Conservation (phyloP, 352 stramenopile species). For the Phytophthora constricta region DNA sequence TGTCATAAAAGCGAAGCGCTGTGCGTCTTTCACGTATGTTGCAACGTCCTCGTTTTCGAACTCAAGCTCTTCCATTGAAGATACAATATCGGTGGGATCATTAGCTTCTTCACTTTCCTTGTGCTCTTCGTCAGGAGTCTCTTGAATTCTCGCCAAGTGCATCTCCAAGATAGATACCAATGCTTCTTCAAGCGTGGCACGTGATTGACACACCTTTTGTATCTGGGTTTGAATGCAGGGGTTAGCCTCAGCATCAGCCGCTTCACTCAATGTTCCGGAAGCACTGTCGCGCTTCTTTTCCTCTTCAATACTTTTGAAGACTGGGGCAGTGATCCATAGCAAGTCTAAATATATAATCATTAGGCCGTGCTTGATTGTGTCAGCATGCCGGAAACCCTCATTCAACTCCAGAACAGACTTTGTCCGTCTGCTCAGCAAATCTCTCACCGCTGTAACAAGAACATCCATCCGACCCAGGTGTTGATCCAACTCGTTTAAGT, state of each 20-base stretch:
- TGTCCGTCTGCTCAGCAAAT: constrained; percentile 59
- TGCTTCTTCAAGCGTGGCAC: constrained; percentile 60
- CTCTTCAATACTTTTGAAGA: constrained; percentile 62
- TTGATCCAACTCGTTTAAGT: neutral
- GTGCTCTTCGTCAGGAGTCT: constrained; percentile 31
- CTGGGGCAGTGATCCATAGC: constrained; percentile 69
- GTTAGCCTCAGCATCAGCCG: constrained; percentile 11
- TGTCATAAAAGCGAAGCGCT: constrained; percentile 73
- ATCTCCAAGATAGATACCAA: constrained; percentile 77
- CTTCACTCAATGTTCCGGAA: constrained; percentile 2
- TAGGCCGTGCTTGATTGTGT: constrained; percentile 71
- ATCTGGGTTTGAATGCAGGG: constrained; percentile 40
- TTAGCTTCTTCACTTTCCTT: constrained; percentile 31
- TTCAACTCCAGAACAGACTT: constrained; percentile 55
- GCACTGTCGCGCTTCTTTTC: constrained; percentile 31
- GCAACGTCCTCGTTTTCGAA: constrained; percentile 61
- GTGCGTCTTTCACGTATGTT: constrained; percentile 65
- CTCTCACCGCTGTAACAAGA: constrained; percentile 38
- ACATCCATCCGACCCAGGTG: constrained; percentile 46
- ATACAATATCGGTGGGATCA: constrained; percentile 22
- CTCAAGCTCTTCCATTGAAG: constrained; percentile 72
- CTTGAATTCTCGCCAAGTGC: constrained; percentile 62
- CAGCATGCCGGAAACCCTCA: constrained; percentile 55
- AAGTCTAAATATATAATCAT: constrained; percentile 79
- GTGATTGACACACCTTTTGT: constrained; percentile 43